These are phyloP conservation scores for Collybiopsis confluens DNA, from an alignment of 768 basidiomycete species.

Conservation along the genomic window DNA sequence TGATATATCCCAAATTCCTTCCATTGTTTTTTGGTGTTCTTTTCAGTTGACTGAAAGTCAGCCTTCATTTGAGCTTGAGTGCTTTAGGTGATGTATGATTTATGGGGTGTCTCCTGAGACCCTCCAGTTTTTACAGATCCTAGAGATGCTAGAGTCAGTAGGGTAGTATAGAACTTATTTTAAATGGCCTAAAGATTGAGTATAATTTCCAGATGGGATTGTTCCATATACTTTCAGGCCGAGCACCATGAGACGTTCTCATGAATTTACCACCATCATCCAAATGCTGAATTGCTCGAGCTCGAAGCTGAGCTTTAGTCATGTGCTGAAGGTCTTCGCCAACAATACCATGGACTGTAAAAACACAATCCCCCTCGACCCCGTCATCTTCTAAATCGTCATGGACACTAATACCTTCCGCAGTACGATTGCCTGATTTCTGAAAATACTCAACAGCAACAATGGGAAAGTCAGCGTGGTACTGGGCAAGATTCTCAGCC, in stretches of 20 bases:
- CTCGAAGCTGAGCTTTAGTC: conserved; percentile 13
- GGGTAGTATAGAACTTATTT: no score
- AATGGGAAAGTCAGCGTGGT: conserved; percentile 18
- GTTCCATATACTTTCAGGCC: conserved; percentile 21
- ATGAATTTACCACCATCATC: conserved; percentile 19
- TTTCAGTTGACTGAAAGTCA: no score
- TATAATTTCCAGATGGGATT: conserved; percentile 33
- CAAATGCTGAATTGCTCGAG: conserved; percentile 23
- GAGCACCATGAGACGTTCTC: conserved; percentile 18
- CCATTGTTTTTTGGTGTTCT: no score
- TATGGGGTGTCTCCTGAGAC: no score
- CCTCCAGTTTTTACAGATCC: no score
- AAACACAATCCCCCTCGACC: conserved; percentile 27
- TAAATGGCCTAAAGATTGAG: no score
- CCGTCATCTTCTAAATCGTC: conserved; percentile 26
- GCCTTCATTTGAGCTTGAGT: no score
- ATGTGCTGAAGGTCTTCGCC: conserved; percentile 20
- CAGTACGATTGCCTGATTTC: neutral
- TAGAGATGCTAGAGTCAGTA: no score
- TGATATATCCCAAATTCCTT: no score
- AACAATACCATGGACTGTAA: conserved; percentile 33
- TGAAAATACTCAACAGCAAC: conserved; percentile 20
- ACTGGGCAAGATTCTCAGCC: conserved; percentile 18
- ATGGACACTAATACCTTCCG: conserved; percentile 11
- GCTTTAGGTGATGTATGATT: no score